Evolutionary conservation across 2,329 filamentous ascomycete genomes (phyloP), one percentile per base, ranked within the genome.

Genomic region (Boeremia lycopersici): DNA sequence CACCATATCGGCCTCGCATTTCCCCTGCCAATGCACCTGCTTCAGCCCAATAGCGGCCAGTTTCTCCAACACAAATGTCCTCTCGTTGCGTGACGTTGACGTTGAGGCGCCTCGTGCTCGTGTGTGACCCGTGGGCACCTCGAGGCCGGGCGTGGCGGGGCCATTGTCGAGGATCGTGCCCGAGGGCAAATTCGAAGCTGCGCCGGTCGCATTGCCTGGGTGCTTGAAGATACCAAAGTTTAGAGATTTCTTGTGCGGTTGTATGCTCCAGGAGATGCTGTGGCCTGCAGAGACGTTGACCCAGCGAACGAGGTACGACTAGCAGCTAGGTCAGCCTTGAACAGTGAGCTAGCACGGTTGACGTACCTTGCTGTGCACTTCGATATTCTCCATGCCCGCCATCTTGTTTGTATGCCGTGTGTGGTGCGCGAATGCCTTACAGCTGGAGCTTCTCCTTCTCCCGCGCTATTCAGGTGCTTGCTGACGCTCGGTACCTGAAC

Each of bases 251-350:
- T 96, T 98, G 76, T 98, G 92, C 38, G 95, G 95, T 73, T 98
- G 93, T 34, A 99, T 86, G 70, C 91, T 97, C 95, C 95, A 99
- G 13, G 93, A 96, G 67, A 99, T 92, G 45, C 93, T 96, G 75
- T 96, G 89, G 48, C 89, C 89, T 61, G 91, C 88, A 51, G 92
- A 88, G 65, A 97, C 93, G 73, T 91, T 89, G 65, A 97, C 90
- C 93, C 95, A 99, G 71, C 95, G 91, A 53, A 99, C 91, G 67
- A 99, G 92, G 78, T 99, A 99, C 61, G 92, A 96, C 95, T 98
- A 62, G 48, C 48, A 38, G 39, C 54, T 50, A 57, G 48, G 17
- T 48, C 34, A 53, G 47, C 28, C 36, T 35, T 25, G 34, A 36
- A 19, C 19, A 13, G 40, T 31, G 12, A 40, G 36, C 31, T 41